phyloP scores from a whole-genome alignment of 805 yeast genomes.

The Nakazawaea holstii region DNA sequence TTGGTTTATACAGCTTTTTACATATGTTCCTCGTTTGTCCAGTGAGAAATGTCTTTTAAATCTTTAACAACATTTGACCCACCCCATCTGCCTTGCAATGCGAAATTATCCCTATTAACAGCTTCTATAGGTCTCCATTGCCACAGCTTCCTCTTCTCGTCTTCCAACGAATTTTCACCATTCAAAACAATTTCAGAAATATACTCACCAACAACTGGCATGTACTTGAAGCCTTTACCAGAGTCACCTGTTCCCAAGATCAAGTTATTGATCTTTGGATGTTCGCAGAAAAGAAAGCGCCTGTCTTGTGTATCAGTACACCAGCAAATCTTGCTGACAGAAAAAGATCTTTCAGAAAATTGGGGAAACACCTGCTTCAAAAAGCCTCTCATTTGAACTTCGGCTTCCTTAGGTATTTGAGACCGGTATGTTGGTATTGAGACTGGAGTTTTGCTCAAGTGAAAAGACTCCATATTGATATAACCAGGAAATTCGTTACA shows the following conservation, averaged over 20 bases:
- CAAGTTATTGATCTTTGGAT: conserved; percentile 23
- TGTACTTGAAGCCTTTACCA: conserved; percentile 30
- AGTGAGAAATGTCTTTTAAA: conserved; percentile 11
- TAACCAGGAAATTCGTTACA: conserved; percentile 37
- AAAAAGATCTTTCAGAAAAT: conserved; percentile 24
- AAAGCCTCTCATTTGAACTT: conserved; percentile 25
- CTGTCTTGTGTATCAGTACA: conserved; percentile 31
- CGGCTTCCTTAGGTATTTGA: conserved; percentile 28
- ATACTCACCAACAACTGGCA: conserved; percentile 30
- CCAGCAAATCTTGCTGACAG: conserved; percentile 28
- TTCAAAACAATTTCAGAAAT: conserved; percentile 24
- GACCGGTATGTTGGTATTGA: conserved; percentile 27
- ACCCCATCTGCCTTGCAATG: conserved; percentile 17
- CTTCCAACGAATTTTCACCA: conserved; percentile 24
- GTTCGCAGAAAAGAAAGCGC: conserved; percentile 24
- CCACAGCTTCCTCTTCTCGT: conserved; percentile 23
- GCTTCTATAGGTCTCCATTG: conserved; percentile 30
- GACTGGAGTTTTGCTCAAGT: conserved; percentile 3
- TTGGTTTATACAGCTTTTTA: not conserved
- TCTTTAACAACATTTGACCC: conserved; percentile 17
- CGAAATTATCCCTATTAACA: conserved; percentile 27
- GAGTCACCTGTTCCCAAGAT: conserved; percentile 32
- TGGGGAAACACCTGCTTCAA: conserved; percentile 27
- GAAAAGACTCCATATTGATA: conserved; percentile 17
- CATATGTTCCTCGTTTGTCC: conserved; percentile 11